These are phyloP conservation scores for Fusarium heterosporum DNA, from an alignment of 2,329 filamentous ascomycete species.

Conservation along the genomic window DNA sequence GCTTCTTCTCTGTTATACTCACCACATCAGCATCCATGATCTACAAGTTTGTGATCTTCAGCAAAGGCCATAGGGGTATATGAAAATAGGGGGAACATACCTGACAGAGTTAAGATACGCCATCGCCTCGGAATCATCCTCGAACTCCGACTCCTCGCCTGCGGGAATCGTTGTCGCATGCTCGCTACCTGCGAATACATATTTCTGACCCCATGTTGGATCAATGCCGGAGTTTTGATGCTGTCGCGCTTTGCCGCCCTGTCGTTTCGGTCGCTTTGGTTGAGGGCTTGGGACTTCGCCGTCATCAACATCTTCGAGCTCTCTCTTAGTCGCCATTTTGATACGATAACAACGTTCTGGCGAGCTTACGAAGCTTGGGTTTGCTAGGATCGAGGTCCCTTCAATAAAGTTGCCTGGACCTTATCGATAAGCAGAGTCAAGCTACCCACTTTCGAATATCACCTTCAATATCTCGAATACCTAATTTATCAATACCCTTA, in stretches of 20 bases:
- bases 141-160: conserved; percentile 73
- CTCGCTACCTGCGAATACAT: conserved; percentile 75
- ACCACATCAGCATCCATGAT: conserved; percentile 61
- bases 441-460: conserved; percentile 3
- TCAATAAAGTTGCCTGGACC: conserved; percentile 17
- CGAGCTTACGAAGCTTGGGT: conserved; percentile 16
- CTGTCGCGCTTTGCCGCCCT: conserved; percentile 52
- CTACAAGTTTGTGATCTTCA: conserved; percentile 44
- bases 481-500: conserved; percentile 16
- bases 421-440: conserved; percentile 39
- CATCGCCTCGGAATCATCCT: conserved; percentile 74
- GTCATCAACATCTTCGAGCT: conserved; percentile 48
- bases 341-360: conserved; percentile 2
- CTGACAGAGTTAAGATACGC: conserved; percentile 78
- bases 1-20: conserved; percentile 76
- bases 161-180: conserved; percentile 58
- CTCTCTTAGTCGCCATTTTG: conserved; percentile 54
- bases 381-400: conserved; percentile 21
- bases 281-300: conserved; percentile 46
- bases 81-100: conserved; percentile 60
- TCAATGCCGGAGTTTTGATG: conserved; percentile 64
- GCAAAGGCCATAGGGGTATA: conserved; percentile 36
- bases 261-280: conserved; percentile 47
- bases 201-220: conserved; percentile 76
- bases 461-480: conserved; percentile 2